These are phyloP conservation scores for Aspergillus aculeatus DNA, from an alignment of 2,329 filamentous ascomycete genomes.

Conservation along the genomic window DNA sequence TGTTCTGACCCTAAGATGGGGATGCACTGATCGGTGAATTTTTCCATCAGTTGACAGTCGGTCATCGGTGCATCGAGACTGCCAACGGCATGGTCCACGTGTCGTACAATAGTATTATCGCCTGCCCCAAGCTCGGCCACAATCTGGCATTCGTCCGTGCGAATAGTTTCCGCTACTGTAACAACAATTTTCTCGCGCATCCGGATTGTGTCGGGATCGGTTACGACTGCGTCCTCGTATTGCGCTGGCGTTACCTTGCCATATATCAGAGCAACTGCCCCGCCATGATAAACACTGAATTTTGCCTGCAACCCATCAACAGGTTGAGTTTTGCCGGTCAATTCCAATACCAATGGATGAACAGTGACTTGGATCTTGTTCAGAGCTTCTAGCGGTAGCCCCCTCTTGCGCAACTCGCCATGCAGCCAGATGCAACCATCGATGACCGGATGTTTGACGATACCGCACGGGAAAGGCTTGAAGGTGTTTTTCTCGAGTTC, in stretches of 20 bases:
- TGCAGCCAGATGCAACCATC: conserved; percentile 53
- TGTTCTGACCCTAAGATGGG: conserved; percentile 42
- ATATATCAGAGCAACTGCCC: conserved; percentile 51
- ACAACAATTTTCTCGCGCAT: conserved; percentile 50
- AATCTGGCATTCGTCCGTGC: conserved; percentile 45
- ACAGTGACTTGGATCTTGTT: conserved; percentile 45
- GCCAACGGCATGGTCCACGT: conserved; percentile 52
- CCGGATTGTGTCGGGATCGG: conserved; percentile 39
- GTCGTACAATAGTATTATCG: conserved; percentile 39
- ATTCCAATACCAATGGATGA: conserved; percentile 53
- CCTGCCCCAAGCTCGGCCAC: conserved; percentile 40
- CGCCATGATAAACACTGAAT: conserved; percentile 57
- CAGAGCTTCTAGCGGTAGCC: conserved; percentile 34
- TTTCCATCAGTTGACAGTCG: conserved; percentile 46
- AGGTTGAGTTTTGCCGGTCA: conserved; percentile 53
- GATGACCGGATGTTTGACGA: conserved; percentile 57
- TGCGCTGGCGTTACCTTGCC: conserved; percentile 53
- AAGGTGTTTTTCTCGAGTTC: conserved; percentile 56
- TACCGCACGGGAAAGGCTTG: conserved; percentile 59
- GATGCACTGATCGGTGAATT: conserved; percentile 51
- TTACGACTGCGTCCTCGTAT: conserved; percentile 51
- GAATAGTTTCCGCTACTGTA: conserved; percentile 40
- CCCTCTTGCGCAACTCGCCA: conserved; percentile 34
- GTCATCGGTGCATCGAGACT: conserved; percentile 51
- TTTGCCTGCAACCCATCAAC: conserved; percentile 54